Conservation (phyloP, 805 yeast species). For the Myxozyma lipomycoides region DNA sequence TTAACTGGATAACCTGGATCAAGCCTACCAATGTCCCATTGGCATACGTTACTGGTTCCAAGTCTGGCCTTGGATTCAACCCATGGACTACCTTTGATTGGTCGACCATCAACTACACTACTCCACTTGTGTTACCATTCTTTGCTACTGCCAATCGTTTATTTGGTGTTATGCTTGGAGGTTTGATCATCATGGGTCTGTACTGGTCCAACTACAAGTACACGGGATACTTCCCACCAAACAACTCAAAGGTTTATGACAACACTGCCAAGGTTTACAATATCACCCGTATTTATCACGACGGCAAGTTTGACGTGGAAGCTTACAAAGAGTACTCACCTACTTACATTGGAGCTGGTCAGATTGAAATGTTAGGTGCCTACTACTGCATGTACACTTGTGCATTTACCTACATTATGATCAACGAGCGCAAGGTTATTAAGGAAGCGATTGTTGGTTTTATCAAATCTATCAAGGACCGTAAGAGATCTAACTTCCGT, state of each 20-base stretch:
- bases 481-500: slow-evolving; percentile 6
- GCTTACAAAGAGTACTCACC: slow-evolving; percentile 60
- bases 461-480: slow-evolving; percentile 2
- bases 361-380: slow-evolving; percentile 51
- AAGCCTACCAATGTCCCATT: slow-evolving; percentile 52
- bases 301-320: slow-evolving; percentile 43
- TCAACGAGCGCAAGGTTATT: slow-evolving; percentile 42
- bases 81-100: slow-evolving; percentile 68
- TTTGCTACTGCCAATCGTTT: slow-evolving; percentile 43
- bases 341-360: slow-evolving; percentile 51
- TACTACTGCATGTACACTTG: slow-evolving; percentile 51
- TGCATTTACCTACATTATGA: slow-evolving; percentile 47
- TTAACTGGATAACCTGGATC: slow-evolving; percentile 63
- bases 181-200: slow-evolving; percentile 50
- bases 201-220: slow-evolving; percentile 49
- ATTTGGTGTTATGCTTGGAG: slow-evolving; percentile 45
- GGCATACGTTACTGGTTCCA: slow-evolving; percentile 63
- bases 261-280: slow-evolving; percentile 40
- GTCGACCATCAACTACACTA: slow-evolving; percentile 45
- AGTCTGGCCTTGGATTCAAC: slow-evolving; percentile 58
- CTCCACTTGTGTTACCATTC: slow-evolving; percentile 39
- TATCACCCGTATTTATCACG: slow-evolving; percentile 45
- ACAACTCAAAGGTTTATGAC: slow-evolving; percentile 45
- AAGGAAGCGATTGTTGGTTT: slow-evolving; percentile 12
- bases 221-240: slow-evolving; percentile 42